A percentile compares a stretch with the other conserved stretches of the same genome.
Evolutionary conservation across 2,329 filamentous ascomycete genomes (phyloP).

Genomic region (Talaromyces sp.): DNA sequence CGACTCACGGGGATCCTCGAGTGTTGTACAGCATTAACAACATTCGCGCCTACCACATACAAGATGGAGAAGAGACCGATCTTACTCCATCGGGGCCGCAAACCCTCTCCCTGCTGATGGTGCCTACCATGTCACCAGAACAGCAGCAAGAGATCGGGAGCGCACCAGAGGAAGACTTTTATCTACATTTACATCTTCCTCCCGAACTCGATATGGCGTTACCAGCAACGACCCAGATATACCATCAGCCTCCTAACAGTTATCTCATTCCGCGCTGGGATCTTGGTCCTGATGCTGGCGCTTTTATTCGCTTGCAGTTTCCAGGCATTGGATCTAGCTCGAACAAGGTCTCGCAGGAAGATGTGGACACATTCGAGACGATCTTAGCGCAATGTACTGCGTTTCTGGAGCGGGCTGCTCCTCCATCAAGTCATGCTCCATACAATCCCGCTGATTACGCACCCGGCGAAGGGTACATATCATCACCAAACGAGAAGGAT

Average conservation of each 20-base stretch:
- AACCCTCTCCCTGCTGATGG: conserved; percentile 91
- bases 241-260: conserved; percentile 87
- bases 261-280: conserved; percentile 97
- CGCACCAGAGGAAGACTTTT: conserved; percentile 80
- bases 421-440: conserved; percentile 46
- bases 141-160: conserved; percentile 55
- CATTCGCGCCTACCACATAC: conserved; percentile 86
- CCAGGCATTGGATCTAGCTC: conserved; percentile 66
- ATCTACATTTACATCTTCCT: conserved; percentile 89
- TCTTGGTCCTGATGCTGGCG: conserved; percentile 78
- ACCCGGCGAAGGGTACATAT: conserved; percentile 73
- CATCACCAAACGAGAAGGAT: conserved; percentile 23
- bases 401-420: conserved; percentile 79
- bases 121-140: conserved; percentile 75
- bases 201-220: conserved; percentile 91
- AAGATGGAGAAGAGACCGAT: conserved; percentile 77
- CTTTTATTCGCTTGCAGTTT: conserved; percentile 92
- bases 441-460: conserved; percentile 83
- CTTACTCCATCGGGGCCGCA: conserved; percentile 84
- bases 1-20: conserved; percentile 32
- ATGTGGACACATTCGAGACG: conserved; percentile 94
- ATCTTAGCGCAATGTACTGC: conserved; percentile 97
- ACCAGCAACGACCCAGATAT: conserved; percentile 94
- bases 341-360: conserved; percentile 71
- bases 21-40: conserved; percentile 60